These are phyloP conservation scores for Chrysanthemum seticuspe DNA, from an alignment of 129 eudicot species.

Conservation along the genomic window DNA sequence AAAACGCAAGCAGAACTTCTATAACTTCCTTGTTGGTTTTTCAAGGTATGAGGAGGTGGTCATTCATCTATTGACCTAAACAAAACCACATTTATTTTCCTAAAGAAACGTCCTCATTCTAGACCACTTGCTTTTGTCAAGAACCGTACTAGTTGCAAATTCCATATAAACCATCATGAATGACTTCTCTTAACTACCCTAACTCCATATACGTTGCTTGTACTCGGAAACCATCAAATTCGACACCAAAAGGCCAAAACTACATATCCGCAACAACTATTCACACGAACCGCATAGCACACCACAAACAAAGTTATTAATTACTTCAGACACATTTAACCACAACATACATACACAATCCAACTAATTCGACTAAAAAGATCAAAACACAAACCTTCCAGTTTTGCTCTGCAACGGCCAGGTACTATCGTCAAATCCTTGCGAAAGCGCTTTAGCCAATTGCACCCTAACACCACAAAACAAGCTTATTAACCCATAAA, in stretches of 20 bases:
- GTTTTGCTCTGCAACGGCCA: slow-evolving; percentile 80
- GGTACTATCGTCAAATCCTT: slow-evolving; percentile 78
- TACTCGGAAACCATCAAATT: neutral
- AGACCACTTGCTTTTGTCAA: too few relatives aligned
- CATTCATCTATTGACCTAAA: neutral
- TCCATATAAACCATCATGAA: neutral
- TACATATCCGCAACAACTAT: too few relatives aligned
- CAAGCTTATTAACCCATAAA: neutral
- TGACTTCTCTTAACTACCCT: neutral
- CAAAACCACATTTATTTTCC: neutral
- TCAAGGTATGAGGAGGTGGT: neutral
- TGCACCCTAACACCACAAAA: slow-evolving; percentile 50
- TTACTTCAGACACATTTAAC: too few relatives aligned
- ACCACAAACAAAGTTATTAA: too few relatives aligned
- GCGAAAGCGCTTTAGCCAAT: slow-evolving; percentile 74
- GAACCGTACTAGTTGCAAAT: too few relatives aligned
- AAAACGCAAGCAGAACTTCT: neutral
- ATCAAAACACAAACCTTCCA: slow-evolving; percentile 58
- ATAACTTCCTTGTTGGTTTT: slow-evolving; percentile 2
- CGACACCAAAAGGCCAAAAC: neutral
- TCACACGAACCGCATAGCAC: too few relatives aligned
- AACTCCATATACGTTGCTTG: neutral
- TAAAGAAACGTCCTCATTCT: too few relatives aligned
- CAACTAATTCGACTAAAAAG: neutral
- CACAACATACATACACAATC: too few relatives aligned